Conservation (phyloP, 2,329 filamentous ascomycete species). For the Xylaria arbuscula region DNA sequence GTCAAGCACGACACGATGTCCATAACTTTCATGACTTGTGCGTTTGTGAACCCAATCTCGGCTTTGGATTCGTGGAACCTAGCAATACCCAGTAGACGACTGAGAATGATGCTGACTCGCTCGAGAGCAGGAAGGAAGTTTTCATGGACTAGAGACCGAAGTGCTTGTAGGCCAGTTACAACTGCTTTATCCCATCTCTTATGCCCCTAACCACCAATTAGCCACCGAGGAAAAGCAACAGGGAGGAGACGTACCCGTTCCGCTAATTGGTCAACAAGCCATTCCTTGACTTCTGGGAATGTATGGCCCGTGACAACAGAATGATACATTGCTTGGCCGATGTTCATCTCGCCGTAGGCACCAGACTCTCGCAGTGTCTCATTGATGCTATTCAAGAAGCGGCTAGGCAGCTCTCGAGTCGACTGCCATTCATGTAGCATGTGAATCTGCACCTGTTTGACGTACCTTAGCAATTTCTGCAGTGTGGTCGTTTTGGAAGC, state of each 20-base stretch:
- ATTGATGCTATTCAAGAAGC: conserved; percentile 82
- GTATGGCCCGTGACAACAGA: conserved; percentile 86
- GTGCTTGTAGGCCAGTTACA: conserved; percentile 77
- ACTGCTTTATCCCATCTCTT: conserved; percentile 96
- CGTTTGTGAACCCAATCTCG: conserved; percentile 73
- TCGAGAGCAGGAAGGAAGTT: conserved; percentile 91
- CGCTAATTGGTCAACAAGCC: conserved; percentile 84
- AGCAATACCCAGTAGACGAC: conserved; percentile 84
- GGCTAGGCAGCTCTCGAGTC: conserved; percentile 78
- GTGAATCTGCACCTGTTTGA: conserved; percentile 81
- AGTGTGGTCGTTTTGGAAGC: conserved; percentile 88
- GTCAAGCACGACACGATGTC: conserved; percentile 81
- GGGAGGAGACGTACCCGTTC: conserved; percentile 70
- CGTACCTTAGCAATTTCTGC: conserved; percentile 86
- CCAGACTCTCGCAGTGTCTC: conserved; percentile 76
- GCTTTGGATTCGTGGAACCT: conserved; percentile 77
- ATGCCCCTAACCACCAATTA: conserved; percentile 70
- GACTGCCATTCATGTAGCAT: conserved; percentile 87
- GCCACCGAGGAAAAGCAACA: background rate
- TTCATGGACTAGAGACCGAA: conserved; percentile 83
- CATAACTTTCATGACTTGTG: conserved; percentile 71
- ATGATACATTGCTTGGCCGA: conserved; percentile 84
- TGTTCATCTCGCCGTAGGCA: conserved; percentile 66
- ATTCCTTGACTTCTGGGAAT: conserved; percentile 80
- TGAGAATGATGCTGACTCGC: conserved; percentile 82